These are phyloP conservation scores for Ascochyta fabae DNA, from an alignment of 2,329 filamentous ascomycete species.

Conservation along the genomic window DNA sequence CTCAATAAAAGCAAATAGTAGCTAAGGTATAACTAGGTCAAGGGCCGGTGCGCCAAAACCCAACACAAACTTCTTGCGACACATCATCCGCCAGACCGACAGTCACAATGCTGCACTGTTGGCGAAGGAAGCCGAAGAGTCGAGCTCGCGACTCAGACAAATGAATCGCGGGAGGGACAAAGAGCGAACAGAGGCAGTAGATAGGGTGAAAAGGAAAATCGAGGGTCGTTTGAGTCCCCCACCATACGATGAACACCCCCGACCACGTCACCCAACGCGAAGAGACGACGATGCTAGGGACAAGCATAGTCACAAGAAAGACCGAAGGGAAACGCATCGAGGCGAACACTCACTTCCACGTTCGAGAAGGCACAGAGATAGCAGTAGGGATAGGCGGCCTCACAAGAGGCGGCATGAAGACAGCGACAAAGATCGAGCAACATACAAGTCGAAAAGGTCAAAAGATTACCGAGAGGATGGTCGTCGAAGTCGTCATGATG, in stretches of 20 bases:
- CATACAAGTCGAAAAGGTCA: conserved; percentile 24
- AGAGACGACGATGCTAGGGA: conserved; percentile 26
- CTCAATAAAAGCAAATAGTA: background rate
- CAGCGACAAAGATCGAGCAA: conserved; percentile 21
- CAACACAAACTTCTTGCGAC: conserved; percentile 86
- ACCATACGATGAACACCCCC: conserved; percentile 22
- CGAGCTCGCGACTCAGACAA: conserved; percentile 70
- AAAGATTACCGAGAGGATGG: conserved; percentile 22
- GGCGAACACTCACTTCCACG: conserved; percentile 5
- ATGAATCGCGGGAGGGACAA: conserved; percentile 33
- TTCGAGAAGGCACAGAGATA: conserved; percentile 18
- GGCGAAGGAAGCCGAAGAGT: conserved; percentile 83
- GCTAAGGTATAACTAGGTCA: conserved; percentile 55
- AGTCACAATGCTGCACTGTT: conserved; percentile 86
- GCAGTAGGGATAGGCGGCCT: conserved; percentile 20
- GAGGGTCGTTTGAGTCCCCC: conserved; percentile 34
- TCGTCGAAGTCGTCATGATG: conserved; percentile 10
- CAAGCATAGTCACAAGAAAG: background rate
- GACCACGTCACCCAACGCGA: conserved; percentile 24
- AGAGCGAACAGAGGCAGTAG: conserved; percentile 15
- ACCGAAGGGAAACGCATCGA: conserved; percentile 15
- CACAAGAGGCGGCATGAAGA: conserved; percentile 24
- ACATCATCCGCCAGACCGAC: conserved; percentile 87
- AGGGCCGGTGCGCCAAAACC: conserved; percentile 76
- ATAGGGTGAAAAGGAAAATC: conserved; percentile 23